Base-by-base conservation (phyloP, 768 basidiomycete genomes). In the Lactarius evosmus region DNA sequence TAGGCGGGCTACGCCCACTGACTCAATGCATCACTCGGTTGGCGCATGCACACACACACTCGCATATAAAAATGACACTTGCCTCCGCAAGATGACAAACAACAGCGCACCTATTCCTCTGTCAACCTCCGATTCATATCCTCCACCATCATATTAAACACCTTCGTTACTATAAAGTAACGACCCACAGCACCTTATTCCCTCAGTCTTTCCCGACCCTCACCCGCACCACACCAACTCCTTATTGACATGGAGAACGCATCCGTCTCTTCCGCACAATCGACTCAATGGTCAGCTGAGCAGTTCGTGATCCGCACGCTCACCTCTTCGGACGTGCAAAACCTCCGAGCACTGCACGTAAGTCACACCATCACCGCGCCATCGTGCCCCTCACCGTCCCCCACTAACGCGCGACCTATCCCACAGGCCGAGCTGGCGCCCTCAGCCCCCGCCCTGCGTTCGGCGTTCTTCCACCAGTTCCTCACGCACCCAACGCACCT, bases 391-490 rank as follows among this genome's bases (percentile, higher is more conserved):
- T n/a, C 40, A 41, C 40, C 40, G 11, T n/a, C 16, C 53, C 27
- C 27, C 3, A 50, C n/a, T 53, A 33, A 4, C 46, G 0, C 34
- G 2, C 3, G 0, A 8, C 7, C 34, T 7, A 29, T 12, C n/a
- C 8, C 22, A 7, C 54, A 61, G 62, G 29, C 67, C 7, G 59
- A 63, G 40, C 46, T 65, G 0, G 41, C 50, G 11, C 60, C 67
- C 2, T 53, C 65, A 27, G 49, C 36, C 36, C 61, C 64, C 29
- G 25, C 64, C 4, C 41, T 58, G 17, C 60, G 52, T 44, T 46
- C 67, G 7, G 61, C 65, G 19, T 66, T 61, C 65, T 67, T 67
- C 60, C 55, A 60, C 41, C 67, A 66, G 6, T 60, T 66, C 34
- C 65, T 67, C 46, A 58, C 60, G 17, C 60, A 61, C 56, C 67